Evolutionary conservation across 805 yeast species (phyloP).

Genomic region (Metschnikowia kofuensis): DNA sequence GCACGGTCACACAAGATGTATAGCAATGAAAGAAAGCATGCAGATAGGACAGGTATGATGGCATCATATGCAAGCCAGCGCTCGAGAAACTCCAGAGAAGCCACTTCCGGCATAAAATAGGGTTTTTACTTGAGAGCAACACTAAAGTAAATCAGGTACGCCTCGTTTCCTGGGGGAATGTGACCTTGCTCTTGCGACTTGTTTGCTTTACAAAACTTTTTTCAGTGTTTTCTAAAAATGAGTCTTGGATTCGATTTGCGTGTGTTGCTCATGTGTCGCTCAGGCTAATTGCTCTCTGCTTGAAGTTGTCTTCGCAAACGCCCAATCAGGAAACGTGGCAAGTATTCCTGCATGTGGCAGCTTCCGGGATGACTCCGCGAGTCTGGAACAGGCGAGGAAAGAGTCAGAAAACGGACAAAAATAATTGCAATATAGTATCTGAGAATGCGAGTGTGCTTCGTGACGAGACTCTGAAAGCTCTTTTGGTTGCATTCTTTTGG

Average conservation of each 20-base stretch:
- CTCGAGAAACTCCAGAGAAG: not conserved
- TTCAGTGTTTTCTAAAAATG: too few relatives aligned
- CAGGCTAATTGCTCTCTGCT: not conserved
- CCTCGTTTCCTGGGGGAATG: not conserved
- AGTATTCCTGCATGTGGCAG: not conserved
- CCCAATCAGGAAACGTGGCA: not conserved
- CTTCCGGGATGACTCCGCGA: not conserved
- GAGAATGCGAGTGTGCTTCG: too few relatives aligned
- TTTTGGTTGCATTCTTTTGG: too few relatives aligned
- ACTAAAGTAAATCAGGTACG: not conserved
- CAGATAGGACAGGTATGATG: not conserved
- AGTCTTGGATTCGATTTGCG: not conserved
- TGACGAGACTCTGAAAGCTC: too few relatives aligned
- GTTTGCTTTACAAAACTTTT: not conserved
- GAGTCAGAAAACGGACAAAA: too few relatives aligned
- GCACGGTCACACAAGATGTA: not conserved
- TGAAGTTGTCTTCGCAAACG: not conserved
- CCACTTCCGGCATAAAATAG: not conserved
- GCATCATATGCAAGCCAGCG: not conserved
- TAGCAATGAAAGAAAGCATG: constrained; percentile 1
- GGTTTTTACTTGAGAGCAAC: not conserved
- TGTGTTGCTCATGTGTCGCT: not conserved
- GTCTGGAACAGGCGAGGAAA: not conserved
- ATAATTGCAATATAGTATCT: too few relatives aligned
- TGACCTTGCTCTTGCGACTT: not conserved